Evolutionary conservation across 2,329 filamentous ascomycete genomes (phyloP), one percentile per base, ranked within the genome.

Genomic region (Neonectria ditissima): DNA sequence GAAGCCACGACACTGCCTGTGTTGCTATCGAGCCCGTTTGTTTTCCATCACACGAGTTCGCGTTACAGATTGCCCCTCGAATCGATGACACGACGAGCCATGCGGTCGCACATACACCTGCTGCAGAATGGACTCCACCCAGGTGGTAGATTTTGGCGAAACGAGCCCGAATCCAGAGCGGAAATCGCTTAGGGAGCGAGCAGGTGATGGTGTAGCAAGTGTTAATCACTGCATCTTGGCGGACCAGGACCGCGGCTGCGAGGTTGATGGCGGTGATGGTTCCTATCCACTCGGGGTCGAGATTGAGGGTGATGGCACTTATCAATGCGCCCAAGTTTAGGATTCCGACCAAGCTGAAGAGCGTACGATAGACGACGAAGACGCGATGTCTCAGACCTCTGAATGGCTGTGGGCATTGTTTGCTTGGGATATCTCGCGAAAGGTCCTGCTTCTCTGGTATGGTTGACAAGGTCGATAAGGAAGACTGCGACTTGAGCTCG

Each of bases 191-290:
- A 32, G 80, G 80, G 11, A 85, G 74, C 1, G 80, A 83, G 67
- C 81, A 84, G 53, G 77, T 78, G 48, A 84, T 65, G 11, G 74
- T 75, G 73, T 84, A 88, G 13, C 87, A 70, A 14, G 76, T 63
- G 70, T 88, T 88, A 74, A 87, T 81, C 65, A 86, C 77, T 50
- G 80, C 74, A 26, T 87, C 85, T 69, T 87, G 85, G 13, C 86
- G 81, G 59, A 87, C 81, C 39, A 86, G 75, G 9, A 87, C 80
- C n/a, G 83, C 79, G 8, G 81, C 72, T 18, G 82, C 73, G 13
- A 87, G 78, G 72, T 87, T 87, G 56, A 80, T 79, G 26, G 84
- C 80, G 0, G 81, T 80, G 59, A 83, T 77, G 18, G 77, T 79
- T 30, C 75, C 78, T 4, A 84, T 71, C 77, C 78, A 80, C 63